These are phyloP conservation scores for Maudiozyma pseudohumilis DNA, from an alignment of 805 yeast species.

Conservation along the genomic window DNA sequence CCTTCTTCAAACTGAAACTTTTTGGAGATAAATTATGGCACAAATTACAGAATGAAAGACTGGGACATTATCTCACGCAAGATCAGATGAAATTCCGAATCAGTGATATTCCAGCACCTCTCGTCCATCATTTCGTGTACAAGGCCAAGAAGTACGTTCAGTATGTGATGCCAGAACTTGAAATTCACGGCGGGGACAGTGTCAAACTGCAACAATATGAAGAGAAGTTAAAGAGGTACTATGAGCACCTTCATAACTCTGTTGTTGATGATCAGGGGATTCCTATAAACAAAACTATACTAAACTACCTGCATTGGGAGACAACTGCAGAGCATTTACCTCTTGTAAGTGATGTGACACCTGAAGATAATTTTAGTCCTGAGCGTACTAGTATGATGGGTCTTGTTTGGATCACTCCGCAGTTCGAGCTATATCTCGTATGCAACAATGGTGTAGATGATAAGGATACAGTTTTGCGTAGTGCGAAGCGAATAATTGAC, in stretches of 20 bases:
- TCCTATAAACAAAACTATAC: slow-evolving; percentile 30
- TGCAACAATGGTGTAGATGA: slow-evolving; percentile 44
- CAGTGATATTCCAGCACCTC: slow-evolving; percentile 45
- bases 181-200: slow-evolving; percentile 4
- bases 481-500: slow-evolving; percentile 53
- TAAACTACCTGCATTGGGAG: slow-evolving; percentile 39
- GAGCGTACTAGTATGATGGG: slow-evolving; percentile 29
- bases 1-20: slow-evolving; percentile 66
- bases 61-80: slow-evolving; percentile 31
- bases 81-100: slow-evolving; percentile 28
- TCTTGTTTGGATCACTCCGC: slow-evolving; percentile 46
- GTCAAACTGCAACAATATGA: slow-evolving; percentile 9
- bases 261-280: slow-evolving; percentile 21
- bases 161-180: slow-evolving; percentile 25
- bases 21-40: slow-evolving; percentile 44
- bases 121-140: slow-evolving; percentile 70
- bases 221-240: slow-evolving; percentile 19
- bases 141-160: slow-evolving; percentile 60
- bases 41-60: slow-evolving; percentile 30
- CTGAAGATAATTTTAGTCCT: slow-evolving; percentile 7
- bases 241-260: slow-evolving; percentile 20
- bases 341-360: slow-evolving; percentile 1
- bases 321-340: not conserved
- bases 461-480: slow-evolving; percentile 44
- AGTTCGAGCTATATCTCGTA: slow-evolving; percentile 53